Percentiles rank a stretch among this genome's conserved stretches.
phyloP scores from a whole-genome alignment of 2,329 filamentous ascomycete species.

The Pseudofabraea citricarpa region DNA sequence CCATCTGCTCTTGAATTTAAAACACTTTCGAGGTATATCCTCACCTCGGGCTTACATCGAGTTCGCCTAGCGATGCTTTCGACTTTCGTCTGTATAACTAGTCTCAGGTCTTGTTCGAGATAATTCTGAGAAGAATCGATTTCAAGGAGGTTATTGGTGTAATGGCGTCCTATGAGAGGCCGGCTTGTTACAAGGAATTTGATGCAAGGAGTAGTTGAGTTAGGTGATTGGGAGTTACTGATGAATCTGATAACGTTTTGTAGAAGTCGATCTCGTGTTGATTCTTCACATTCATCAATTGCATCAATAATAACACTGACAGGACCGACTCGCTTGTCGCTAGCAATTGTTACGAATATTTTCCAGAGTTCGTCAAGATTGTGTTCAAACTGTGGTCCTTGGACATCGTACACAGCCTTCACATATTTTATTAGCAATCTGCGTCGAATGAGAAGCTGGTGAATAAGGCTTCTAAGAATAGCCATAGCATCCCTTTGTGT shows the following conservation, averaged over 20 bases:
- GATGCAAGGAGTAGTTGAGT: conserved; percentile 16
- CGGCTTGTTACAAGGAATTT: conserved; percentile 29
- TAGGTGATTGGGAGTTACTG: conserved; percentile 5
- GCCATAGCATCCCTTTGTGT: conserved; percentile 30
- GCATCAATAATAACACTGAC: conserved; percentile 32
- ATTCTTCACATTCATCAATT: conserved; percentile 33
- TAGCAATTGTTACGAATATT: conserved; percentile 28
- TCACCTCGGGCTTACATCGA: conserved; percentile 20
- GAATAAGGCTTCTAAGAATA: conserved; percentile 31
- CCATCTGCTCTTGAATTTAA: conserved; percentile 29
- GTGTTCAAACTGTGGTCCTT: conserved; percentile 26
- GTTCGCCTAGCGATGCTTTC: conserved; percentile 25
- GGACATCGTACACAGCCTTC: conserved; percentile 25
- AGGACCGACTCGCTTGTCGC: conserved; percentile 23
- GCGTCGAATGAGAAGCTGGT: conserved; percentile 29
- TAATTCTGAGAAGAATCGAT: conserved; percentile 19
- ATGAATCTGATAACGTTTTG: conserved; percentile 19
- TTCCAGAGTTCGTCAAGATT: conserved; percentile 32
- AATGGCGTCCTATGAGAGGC: conserved; percentile 13
- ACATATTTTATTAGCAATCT: conserved; percentile 29
- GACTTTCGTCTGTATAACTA: conserved; percentile 28
- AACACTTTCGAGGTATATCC: conserved; percentile 22
- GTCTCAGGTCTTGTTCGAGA: conserved; percentile 25
- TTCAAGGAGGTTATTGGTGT: conserved; percentile 14
- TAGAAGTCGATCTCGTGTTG: conserved; percentile 22